Evolutionary conservation across 2,329 filamentous ascomycete genomes (phyloP).

Genomic region (Cladophialophora psammophila): DNA sequence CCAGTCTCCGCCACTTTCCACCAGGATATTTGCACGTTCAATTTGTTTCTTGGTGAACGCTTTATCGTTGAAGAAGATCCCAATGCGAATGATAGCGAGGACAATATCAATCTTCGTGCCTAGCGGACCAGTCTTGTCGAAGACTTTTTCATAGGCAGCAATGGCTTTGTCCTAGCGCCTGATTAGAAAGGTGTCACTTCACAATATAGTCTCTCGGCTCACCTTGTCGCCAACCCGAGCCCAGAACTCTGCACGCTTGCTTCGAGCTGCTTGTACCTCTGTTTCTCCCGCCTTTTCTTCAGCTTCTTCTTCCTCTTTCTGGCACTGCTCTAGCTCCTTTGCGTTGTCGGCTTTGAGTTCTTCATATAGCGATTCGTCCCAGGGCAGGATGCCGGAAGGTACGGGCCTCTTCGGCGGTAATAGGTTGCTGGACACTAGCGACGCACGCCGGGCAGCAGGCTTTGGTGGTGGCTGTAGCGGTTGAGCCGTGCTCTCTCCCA

Average conservation of each 20-base stretch:
- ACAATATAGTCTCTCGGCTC: background rate
- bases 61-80: slow-evolving; percentile 95
- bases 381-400: slow-evolving; percentile 74
- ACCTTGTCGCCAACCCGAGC: slow-evolving; percentile 97
- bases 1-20: slow-evolving; percentile 97
- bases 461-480: slow-evolving; percentile 52
- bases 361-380: slow-evolving; percentile 90
- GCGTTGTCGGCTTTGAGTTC: slow-evolving; percentile 79
- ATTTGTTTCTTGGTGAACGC: slow-evolving; percentile 91
- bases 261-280: slow-evolving; percentile 88
- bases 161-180: slow-evolving; percentile 85
- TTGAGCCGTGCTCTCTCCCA: slow-evolving; percentile 68
- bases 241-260: slow-evolving; percentile 96
- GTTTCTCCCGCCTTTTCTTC: slow-evolving; percentile 96
- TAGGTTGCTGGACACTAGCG: slow-evolving; percentile 72
- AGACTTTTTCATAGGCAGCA: slow-evolving; percentile 86
- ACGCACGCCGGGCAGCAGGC: slow-evolving; percentile 65
- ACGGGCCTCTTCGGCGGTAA: slow-evolving; percentile 71
- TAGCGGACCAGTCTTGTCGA: slow-evolving; percentile 96
- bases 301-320: slow-evolving; percentile 92
- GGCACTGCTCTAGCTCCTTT: slow-evolving; percentile 74
- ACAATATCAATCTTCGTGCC: slow-evolving; percentile 98
- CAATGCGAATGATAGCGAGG: slow-evolving; percentile 93
- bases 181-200: slow-evolving; percentile 1
- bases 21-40: slow-evolving; percentile 84